These are phyloP conservation scores for Albophoma yamanashiensis DNA, from an alignment of 2,329 filamentous ascomycete genomes.

Conservation along the genomic window DNA sequence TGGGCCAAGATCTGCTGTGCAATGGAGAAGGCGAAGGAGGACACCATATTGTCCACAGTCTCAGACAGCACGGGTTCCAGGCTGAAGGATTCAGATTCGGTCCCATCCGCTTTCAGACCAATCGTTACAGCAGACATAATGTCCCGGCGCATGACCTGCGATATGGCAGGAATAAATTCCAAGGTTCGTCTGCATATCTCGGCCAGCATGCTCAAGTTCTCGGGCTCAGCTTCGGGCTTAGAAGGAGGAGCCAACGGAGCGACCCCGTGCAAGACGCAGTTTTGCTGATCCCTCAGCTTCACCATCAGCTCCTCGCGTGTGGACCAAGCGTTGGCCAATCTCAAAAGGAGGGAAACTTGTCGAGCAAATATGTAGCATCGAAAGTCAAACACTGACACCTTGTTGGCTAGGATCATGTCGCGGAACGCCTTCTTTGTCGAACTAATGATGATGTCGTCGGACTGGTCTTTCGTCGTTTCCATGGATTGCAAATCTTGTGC, in stretches of 20 bases:
- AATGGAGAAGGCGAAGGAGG: slow-evolving; percentile 68
- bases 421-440: slow-evolving; percentile 71
- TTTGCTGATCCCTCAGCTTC: slow-evolving; percentile 52
- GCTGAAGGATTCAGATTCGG: slow-evolving; percentile 10
- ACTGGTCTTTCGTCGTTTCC: slow-evolving; percentile 25
- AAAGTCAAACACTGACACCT: slow-evolving; percentile 95
- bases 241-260: slow-evolving; percentile 38
- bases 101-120: slow-evolving; percentile 24
- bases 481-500: slow-evolving; percentile 39
- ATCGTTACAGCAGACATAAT: slow-evolving; percentile 51
- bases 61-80: slow-evolving; percentile 31
- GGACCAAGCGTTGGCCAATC: slow-evolving; percentile 66
- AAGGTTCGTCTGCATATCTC: slow-evolving; percentile 77
- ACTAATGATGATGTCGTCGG: slow-evolving; percentile 50
- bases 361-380: slow-evolving; percentile 86
- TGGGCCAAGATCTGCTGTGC: slow-evolving; percentile 68
- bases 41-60: slow-evolving; percentile 62
- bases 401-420: slow-evolving; percentile 84
- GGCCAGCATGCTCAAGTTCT: slow-evolving; percentile 70
- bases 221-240: slow-evolving; percentile 47
- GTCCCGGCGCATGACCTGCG: slow-evolving; percentile 70
- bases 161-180: slow-evolving; percentile 73
- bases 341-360: slow-evolving; percentile 71
- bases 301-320: slow-evolving; percentile 51
- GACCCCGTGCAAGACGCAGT: slow-evolving; percentile 45